A percentile compares a stretch with the other conserved stretches of the same genome.
Evolutionary conservation across 2,329 filamentous ascomycete species (phyloP).

Genomic region (Chaetothyriales sp.): DNA sequence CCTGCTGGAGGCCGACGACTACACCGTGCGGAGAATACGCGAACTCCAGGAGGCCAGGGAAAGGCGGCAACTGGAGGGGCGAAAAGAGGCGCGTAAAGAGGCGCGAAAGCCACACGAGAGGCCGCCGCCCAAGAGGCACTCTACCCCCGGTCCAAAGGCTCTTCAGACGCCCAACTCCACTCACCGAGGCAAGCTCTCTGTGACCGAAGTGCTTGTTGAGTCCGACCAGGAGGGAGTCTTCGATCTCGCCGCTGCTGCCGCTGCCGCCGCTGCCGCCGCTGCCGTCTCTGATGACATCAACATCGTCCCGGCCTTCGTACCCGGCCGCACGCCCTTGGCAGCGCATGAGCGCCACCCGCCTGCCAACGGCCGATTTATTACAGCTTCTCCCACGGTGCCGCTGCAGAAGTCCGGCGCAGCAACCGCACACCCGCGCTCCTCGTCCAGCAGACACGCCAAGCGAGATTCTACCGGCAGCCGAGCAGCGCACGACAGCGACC

Average conservation of each 20-base stretch:
- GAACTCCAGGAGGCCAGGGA: constrained; percentile 45
- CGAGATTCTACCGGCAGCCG: constrained; percentile 3
- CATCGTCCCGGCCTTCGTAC: constrained; percentile 11
- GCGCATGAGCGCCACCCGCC: not conserved
- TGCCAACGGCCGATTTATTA: constrained; percentile 12
- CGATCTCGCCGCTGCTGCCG: constrained; percentile 7
- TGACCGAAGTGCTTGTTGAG: constrained; percentile 13
- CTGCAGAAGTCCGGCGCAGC: constrained; percentile 27
- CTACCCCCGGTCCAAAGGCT: constrained; percentile 10
- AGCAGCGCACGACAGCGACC: constrained; percentile 5
- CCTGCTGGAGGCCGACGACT: constrained; percentile 36
- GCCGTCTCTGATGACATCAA: constrained; percentile 1
- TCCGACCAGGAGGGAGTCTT: constrained; percentile 11
- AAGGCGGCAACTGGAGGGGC: constrained; percentile 23
- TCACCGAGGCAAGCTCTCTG: constrained; percentile 14
- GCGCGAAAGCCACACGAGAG: constrained; percentile 13
- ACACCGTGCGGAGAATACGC: constrained; percentile 44
- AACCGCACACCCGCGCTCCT: constrained; percentile 32
- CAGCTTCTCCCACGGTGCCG: constrained; percentile 26
- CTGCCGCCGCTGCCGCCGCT: no score
- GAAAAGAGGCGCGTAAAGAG: constrained; percentile 17
- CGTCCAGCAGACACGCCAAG: constrained; percentile 60
- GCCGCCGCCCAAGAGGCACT: constrained; percentile 12
- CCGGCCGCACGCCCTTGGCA: not conserved
- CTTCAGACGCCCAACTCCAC: constrained; percentile 10